Evolutionary conservation across 495 filamentous ascomycete genomes (phyloP), one percentile per base, ranked within the genome.

Genomic region (Penicillium paradoxum): DNA sequence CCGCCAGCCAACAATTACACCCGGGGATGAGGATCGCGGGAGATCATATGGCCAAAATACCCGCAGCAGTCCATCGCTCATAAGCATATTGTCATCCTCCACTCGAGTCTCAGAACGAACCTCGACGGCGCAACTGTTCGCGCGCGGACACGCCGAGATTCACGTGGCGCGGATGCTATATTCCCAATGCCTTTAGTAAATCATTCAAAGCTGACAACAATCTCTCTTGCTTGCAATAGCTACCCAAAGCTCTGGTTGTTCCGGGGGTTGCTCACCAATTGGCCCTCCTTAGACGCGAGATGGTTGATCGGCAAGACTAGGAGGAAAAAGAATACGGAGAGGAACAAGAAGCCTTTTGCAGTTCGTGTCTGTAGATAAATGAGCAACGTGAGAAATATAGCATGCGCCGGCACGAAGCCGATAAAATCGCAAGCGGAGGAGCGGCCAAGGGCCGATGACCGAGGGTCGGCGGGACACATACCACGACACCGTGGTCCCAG

Each of bases 401-500:
- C 9, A 15, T 42, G 29, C 15, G 24, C 43, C 19, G 18, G 36
- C 41, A 36, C 29, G 18, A 42, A 32, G 39, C 33, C 21, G 33
- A 46, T 37, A 32, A 51, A 42, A 34, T 39, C 45, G 50, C 39
- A 43, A 44, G 48, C 37, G 49, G 59, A 60, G 62, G 57, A 49
- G 63, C 24, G 33, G 51, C 33, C 22, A 19, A 38, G 18, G 18
- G 18, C 36, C 55, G 42, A 47, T 13, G 51, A 49, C 44, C 17
- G 32, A 44, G 11, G 41, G 41, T 18, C 39, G 41, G 27, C 46
- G 38, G 15, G 21, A 56, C 50, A 75, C 90, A 72, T 74, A 96
- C 92, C 65, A 98, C 88, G 63, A 99, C 93, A 65, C 91, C 91
- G 89, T 96, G 89, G 70, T 95, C 89, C 91, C 90, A 96, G 58